phyloP scores from a whole-genome alignment of 495 filamentous ascomycete genomes.

The Talaromyces wortmannii region DNA sequence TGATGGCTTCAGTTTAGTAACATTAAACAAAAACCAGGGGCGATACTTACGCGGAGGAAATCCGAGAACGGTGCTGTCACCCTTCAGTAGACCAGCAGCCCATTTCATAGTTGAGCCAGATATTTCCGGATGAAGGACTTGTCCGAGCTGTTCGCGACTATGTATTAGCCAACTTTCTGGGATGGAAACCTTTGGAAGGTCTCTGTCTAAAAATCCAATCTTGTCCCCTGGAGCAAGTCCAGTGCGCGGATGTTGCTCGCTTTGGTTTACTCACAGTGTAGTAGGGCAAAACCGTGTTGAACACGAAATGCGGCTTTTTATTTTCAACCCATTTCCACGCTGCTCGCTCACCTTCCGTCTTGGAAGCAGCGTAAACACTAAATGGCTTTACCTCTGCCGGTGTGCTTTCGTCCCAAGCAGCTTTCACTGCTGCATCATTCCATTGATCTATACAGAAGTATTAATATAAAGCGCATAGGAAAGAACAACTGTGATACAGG shows the following conservation, averaged over 20 bases:
- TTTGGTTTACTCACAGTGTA: slow-evolving; percentile 11
- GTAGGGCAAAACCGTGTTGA: slow-evolving; percentile 45
- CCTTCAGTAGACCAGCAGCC: slow-evolving; percentile 15
- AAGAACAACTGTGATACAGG: neutral
- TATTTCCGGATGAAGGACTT: slow-evolving; percentile 17
- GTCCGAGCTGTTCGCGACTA: slow-evolving; percentile 12
- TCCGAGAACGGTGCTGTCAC: slow-evolving; percentile 15
- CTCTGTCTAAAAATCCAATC: neutral
- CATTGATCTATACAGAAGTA: slow-evolving; percentile 30
- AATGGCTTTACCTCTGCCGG: slow-evolving; percentile 13
- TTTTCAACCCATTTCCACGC: slow-evolving; percentile 46
- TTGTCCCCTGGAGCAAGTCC: too few relatives aligned
- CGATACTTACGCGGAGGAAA: neutral
- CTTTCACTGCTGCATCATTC: slow-evolving; percentile 36
- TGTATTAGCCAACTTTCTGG: neutral
- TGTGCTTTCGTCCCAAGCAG: slow-evolving; percentile 25
- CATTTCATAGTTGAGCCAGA: slow-evolving; percentile 16
- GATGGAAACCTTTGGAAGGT: neutral
- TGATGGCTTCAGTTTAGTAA: neutral
- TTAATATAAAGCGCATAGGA: neutral
- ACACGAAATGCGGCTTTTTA: slow-evolving; percentile 34
- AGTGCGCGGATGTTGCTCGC: too few relatives aligned
- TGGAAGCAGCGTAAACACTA: slow-evolving; percentile 41
- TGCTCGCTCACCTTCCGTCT: slow-evolving; percentile 43
- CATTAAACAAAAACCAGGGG: neutral